These are phyloP conservation scores for Atkinsonella texensis DNA, from an alignment of 2,329 filamentous ascomycete genomes.

Conservation along the genomic window DNA sequence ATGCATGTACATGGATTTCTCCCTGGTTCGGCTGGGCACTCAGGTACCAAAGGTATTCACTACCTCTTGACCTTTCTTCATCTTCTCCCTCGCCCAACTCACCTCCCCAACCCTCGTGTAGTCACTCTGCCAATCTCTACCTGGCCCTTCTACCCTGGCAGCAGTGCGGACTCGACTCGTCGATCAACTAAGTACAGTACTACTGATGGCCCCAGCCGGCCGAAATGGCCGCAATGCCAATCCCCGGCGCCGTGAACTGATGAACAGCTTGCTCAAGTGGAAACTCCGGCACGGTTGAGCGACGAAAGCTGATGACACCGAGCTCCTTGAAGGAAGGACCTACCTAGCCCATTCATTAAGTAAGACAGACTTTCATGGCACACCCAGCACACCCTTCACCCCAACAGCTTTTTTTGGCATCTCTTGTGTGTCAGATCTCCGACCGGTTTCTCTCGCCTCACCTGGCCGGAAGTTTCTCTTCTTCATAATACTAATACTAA, in stretches of 20 bases:
- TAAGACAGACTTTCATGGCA: neutral
- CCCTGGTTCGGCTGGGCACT: neutral
- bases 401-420: neutral
- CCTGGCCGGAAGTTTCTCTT: neutral
- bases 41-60: neutral
- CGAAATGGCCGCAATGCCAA: neutral
- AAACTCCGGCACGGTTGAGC: neutral
- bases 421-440: constrained; percentile 1
- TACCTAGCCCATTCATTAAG: too few relatives aligned
- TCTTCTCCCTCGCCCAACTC: neutral
- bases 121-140: neutral
- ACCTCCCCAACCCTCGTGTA: too few relatives aligned
- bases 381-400: neutral
- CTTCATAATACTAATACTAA: neutral
- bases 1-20: neutral
- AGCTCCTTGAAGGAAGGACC: neutral
- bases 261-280: neutral
- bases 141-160: neutral
- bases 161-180: neutral
- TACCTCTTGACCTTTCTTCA: neutral
- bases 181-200: neutral
- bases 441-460: neutral
- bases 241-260: neutral
- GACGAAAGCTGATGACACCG: neutral
- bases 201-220: neutral